Evolutionary conservation across 306 rosid genomes (phyloP), one percentile per base, ranked within the genome.

Genomic region (Cucurbita moschata): DNA sequence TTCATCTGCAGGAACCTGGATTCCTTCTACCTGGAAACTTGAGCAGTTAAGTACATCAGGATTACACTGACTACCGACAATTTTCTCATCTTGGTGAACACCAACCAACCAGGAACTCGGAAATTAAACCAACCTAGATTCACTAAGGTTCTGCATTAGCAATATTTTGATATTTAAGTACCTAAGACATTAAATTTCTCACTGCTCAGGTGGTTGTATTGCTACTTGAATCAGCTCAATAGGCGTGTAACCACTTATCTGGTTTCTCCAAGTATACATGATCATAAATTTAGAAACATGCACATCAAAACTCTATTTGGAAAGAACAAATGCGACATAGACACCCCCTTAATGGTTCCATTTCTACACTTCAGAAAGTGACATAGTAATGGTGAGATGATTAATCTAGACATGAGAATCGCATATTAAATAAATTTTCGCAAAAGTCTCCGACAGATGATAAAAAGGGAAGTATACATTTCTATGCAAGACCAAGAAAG

Each of bases 1-100:
- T 84, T 92, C 97, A 72, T 92, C 80, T 74, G 90, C 92, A 14
- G 88, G 92, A 77, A 92, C 95, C 83, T 89, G 83, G 15, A 89
- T 92, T 50, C 97, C 97, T 75, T 89, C 97, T 63, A 92, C 97
- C 97, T 87, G 79, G 74, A 77, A 35, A 40, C 74, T 30, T 15
- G 35, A 70, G 59, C 60, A 44, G 39, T 55, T 78, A 30, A 79
- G 6, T 35, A 23, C 51, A 40, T n/a, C 23, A 37, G 43, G 40
- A 72, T 19, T 7, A 21, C 73, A 44, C 19, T 46, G 37, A 10
- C 56, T 67, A 46, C 21, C 21, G 37, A 46, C 40, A 67, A 43
- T 19, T 6, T 43, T 23, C 5, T 11, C 42, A 50, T 26, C 57
- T 70, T 70, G 47, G 9, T 35, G 47, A 50, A 39, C 30, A 39